A percentile compares a stretch with the other conserved stretches of the same genome.
Evolutionary conservation across 305 asterid genomes (phyloP).

Genomic region (Fraxinus angustifolia): DNA sequence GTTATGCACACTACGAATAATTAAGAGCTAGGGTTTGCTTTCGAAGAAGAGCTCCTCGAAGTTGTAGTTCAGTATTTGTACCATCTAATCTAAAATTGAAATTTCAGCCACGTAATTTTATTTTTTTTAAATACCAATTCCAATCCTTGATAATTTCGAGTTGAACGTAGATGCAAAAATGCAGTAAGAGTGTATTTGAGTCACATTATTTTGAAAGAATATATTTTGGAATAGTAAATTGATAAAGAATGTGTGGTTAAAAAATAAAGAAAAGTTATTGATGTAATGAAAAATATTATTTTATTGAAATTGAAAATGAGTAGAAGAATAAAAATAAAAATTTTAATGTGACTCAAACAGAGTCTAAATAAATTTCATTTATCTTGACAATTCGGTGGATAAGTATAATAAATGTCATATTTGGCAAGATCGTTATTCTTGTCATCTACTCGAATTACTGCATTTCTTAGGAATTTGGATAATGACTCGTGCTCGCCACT

Average conservation of each 20-base stretch:
- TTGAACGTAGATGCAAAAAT: not conserved
- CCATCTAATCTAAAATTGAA: not conserved
- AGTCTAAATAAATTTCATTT: no score
- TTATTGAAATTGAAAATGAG: no score
- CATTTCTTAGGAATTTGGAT: not conserved
- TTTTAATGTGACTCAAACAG: no score
- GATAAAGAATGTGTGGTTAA: no score
- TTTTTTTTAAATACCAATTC: not conserved
- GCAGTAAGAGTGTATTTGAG: not conserved
- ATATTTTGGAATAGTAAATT: no score
- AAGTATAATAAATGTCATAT: not conserved
- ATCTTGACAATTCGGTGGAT: not conserved
- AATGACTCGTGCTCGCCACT: not conserved
- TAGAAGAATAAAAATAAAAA: no score
- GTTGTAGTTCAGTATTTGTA: not conserved
- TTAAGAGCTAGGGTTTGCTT: conserved; percentile 8
- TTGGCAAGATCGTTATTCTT: not conserved
- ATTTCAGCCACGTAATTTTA: not conserved
- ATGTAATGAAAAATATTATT: no score
- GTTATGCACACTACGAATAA: not conserved
- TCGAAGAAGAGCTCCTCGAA: not conserved
- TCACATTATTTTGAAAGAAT: no score
- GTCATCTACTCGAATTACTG: not conserved
- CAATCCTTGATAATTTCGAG: not conserved
- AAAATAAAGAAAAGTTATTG: no score